Evolutionary conservation across 192 early-diverging fungal genomes (phyloP), one percentile per base, ranked within the genome.

Genomic region (Anaeromyces robustus): DNA sequence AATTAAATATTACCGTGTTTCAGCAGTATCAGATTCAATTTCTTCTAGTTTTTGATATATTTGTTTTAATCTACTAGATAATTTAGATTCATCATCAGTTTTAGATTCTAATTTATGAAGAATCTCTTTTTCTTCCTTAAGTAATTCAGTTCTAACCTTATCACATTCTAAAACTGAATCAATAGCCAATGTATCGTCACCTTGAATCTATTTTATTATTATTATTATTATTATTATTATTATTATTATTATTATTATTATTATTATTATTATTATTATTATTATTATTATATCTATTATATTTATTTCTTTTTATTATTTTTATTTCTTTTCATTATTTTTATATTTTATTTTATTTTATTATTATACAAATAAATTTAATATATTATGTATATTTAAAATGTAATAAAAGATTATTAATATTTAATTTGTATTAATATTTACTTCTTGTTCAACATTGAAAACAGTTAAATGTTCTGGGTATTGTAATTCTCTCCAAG

Each of bases 11-110:
- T 87, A 93, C 92, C 89, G 89, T 30, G 96, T 87, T 84, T 98
- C 98, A 9, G 98, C 98, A 86, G 95, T 97, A 85, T 98, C 94
- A 30, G 96, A 94, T 83, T 98, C 98, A 86, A 99, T 97, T 28
- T 96, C 96, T 82, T 94, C 91, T 79, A 99, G 86, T 84, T 94
- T 94, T 78, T 85, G 78, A 87, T 96, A 96, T 29, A 95, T 88
- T 43, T 93, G 89, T 87, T 96, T 95, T 30, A 99, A 86, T 77
- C 90, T 86, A 30, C 78, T 78, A 9, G 80, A 81, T 34, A 86
- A 81, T 80, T 80, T 79, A 7, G 81, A 81, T 77, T 86, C 89
- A 68, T 89, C 86, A 83, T 77, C 34, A 91, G 86, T 39, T 86
- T 87, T 81, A 84, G 84, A 80, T 94, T 87, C 29, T 87, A 79